phyloP scores from a whole-genome alignment of 2,329 filamentous ascomycete species.

The Penicillium sp. region DNA sequence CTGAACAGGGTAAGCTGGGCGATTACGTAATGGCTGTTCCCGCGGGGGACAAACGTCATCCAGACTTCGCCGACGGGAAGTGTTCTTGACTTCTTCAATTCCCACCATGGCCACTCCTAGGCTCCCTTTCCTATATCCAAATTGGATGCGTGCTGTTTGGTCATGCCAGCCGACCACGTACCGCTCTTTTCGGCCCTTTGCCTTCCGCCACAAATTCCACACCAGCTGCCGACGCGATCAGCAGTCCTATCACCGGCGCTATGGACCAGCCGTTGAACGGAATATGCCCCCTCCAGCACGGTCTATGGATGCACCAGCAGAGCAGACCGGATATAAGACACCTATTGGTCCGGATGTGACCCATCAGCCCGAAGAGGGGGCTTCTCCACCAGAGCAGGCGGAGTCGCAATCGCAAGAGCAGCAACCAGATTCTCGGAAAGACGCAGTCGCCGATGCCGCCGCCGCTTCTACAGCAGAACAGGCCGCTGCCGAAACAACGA shows the following conservation, averaged over 20 bases:
- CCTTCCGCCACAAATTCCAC: conserved; percentile 34
- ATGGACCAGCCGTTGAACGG: conserved; percentile 44
- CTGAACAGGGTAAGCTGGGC: not conserved
- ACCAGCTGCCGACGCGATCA: conserved; percentile 34
- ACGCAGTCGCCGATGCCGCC: conserved; percentile 7
- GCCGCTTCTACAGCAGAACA: conserved; percentile 14
- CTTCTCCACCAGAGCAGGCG: conserved; percentile 13
- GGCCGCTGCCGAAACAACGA: conserved; percentile 11
- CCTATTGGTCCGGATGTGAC: conserved; percentile 4
- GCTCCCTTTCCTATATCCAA: conserved; percentile 65
- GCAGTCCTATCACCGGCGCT: conserved; percentile 43
- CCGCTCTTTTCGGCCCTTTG: conserved; percentile 40
- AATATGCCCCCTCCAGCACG: conserved; percentile 38
- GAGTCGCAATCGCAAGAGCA: conserved; percentile 7
- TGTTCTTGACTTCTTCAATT: conserved; percentile 11
- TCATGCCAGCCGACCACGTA: conserved; percentile 45
- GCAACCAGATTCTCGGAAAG: conserved; percentile 9
- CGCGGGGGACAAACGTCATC: conserved; percentile 24
- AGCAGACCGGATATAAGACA: conserved; percentile 12
- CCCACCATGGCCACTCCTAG: conserved; percentile 57
- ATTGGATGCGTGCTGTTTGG: conserved; percentile 56
- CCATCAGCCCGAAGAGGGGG: conserved; percentile 1
- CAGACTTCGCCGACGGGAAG: conserved; percentile 22
- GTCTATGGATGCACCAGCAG: conserved; percentile 24
- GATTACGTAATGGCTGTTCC: conserved; percentile 7